Evolutionary conservation across 164 flowering plant genomes (phyloP).

Genomic region (Cinnamomum micranthum): DNA sequence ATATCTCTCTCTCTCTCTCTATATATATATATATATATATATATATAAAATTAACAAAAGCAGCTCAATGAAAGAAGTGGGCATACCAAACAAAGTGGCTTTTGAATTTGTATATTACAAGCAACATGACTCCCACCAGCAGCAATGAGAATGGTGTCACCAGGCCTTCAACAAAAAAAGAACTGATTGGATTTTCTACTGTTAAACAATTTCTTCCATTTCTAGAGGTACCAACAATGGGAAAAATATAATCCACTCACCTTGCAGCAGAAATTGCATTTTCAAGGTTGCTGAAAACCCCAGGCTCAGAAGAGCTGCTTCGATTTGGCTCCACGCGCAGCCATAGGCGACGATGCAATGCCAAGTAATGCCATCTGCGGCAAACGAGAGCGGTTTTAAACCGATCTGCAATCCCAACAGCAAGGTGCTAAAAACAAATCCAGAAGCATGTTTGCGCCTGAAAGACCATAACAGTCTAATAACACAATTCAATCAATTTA

Average conservation of each 20-base stretch:
- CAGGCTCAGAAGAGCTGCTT: slow-evolving; percentile 50
- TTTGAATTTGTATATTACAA: slow-evolving; percentile 75
- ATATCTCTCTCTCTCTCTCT: not conserved
- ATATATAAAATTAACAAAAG: not conserved
- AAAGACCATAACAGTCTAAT: not conserved
- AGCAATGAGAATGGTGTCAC: slow-evolving; percentile 85
- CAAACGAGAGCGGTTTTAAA: slow-evolving; percentile 99
- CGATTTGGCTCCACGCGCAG: slow-evolving; percentile 68
- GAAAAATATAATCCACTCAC: slow-evolving; percentile 28
- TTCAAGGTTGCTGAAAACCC: slow-evolving; percentile 71
- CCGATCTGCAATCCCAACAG: slow-evolving; percentile 93
- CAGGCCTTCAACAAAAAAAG: slow-evolving; percentile 53
- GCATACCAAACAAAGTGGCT: slow-evolving; percentile 92
- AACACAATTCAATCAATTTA: not conserved
- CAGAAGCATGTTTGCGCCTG: slow-evolving; percentile 27
- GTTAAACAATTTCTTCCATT: not conserved
- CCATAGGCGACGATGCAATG: slow-evolving; percentile 95
- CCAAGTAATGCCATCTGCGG: slow-evolving; percentile 93
- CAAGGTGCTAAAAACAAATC: slow-evolving; percentile 3
- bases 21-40: too few species aligned
- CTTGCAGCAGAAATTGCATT: slow-evolving; percentile 86
- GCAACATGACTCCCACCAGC: slow-evolving; percentile 74
- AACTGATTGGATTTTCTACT: not conserved
- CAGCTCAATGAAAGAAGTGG: not conserved
- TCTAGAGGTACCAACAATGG: not conserved